Evolutionary conservation across 805 yeast genomes (phyloP).

Genomic region (Saccharomycopsis javanensis): DNA sequence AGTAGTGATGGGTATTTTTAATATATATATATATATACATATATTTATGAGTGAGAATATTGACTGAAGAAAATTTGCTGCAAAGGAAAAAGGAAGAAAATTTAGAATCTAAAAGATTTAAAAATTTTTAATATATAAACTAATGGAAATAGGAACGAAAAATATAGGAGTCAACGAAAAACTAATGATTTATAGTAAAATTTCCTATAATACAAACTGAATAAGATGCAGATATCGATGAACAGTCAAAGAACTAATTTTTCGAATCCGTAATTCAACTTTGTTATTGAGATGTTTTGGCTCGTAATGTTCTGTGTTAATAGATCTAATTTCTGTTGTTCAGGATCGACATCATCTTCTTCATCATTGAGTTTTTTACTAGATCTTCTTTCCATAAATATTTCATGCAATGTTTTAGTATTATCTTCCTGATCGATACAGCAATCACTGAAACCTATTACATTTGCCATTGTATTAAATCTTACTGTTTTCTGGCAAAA

Average conservation of each 20-base stretch:
- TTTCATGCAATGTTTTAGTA: conserved; percentile 17
- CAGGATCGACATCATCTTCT: conserved; percentile 9
- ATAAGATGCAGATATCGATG: not conserved
- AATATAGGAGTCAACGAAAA: not conserved
- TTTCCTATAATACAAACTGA: not conserved
- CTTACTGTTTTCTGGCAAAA: conserved; percentile 4
- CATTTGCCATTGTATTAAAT: not conserved
- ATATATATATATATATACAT: not conserved
- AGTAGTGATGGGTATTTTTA: not conserved
- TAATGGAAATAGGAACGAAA: not conserved
- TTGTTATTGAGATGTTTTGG: not conserved
- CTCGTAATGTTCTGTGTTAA: conserved; percentile 14
- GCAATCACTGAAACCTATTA: conserved; percentile 15
- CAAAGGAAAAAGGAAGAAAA: not conserved
- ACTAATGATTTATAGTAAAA: not conserved
- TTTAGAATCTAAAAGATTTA: not conserved
- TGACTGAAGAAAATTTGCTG: not conserved
- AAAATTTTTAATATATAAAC: not conserved
- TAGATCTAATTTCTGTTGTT: conserved; percentile 9
- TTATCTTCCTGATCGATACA: conserved; percentile 1
- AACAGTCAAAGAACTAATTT: not conserved
- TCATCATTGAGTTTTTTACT: not conserved
- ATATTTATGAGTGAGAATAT: not conserved
- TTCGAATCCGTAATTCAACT: not conserved
- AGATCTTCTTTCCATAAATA: conserved; percentile 10